These are phyloP conservation scores for Amanita thiersii DNA, from an alignment of 768 basidiomycete species.

Conservation along the genomic window DNA sequence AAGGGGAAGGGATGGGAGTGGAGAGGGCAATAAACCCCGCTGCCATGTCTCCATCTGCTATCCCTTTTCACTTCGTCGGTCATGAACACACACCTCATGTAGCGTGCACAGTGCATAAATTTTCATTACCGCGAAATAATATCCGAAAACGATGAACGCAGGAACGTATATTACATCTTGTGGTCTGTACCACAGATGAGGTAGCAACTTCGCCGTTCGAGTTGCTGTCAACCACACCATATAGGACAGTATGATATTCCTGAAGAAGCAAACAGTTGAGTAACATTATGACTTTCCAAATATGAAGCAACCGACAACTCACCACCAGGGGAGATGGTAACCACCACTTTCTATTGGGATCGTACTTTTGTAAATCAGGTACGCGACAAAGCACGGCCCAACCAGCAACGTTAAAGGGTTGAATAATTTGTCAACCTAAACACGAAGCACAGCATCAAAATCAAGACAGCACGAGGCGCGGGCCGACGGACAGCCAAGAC, in stretches of 20 bases:
- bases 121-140: constrained; percentile 95
- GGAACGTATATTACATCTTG: constrained; percentile 75
- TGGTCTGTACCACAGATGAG: constrained; percentile 73
- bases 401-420: constrained; percentile 83
- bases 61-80: no score
- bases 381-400: constrained; percentile 73
- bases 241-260: constrained; percentile 66
- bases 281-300: constrained; percentile 9
- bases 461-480: constrained; percentile 20
- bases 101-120: constrained; percentile 84
- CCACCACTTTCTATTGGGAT: constrained; percentile 58
- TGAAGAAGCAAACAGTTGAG: constrained; percentile 16
- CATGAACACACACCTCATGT: constrained; percentile 58
- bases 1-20: not conserved
- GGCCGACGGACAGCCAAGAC: no score
- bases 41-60: no score
- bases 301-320: constrained; percentile 18
- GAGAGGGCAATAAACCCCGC: not conserved
- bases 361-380: constrained; percentile 74
- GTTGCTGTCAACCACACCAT: constrained; percentile 65
- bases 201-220: constrained; percentile 74
- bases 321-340: constrained; percentile 82
- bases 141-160: constrained; percentile 84
- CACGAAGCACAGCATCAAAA: constrained; percentile 4
- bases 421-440: constrained; percentile 74